Evolutionary conservation across 2,329 filamentous ascomycete species (phyloP), one percentile per base, ranked within the genome.

Genomic region (Elsinoe ampelina): DNA sequence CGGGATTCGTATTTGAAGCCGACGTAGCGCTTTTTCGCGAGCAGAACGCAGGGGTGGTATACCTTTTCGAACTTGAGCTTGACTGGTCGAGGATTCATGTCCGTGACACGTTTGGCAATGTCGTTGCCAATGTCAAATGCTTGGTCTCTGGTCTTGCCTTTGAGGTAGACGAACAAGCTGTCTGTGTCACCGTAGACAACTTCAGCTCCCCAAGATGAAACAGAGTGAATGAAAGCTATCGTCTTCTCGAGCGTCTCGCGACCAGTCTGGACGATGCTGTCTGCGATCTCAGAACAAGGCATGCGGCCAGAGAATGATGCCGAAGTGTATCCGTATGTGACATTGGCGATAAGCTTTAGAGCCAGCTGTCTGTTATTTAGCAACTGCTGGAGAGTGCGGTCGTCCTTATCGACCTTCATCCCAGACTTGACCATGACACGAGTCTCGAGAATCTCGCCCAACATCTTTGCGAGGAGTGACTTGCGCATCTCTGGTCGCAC

Each of bases 41-140:
- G 79, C 3, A 98, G 78, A 0, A 97, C 84, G 67, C 92, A 97
- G 0, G 95, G 93, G 61, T 95, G 87, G 70, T 98, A 98, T 1
- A 98, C 92, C 65, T 98, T 98, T 69, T 98, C 93, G 63, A 98
- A 96, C 68, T 97, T 97, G 61, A 98, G 84, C 71, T 95, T 97
- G 63, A 98, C 77, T 0, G 93, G 93, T 1, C 85, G 82, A 1
- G 93, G 95, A 66, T 96, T 98, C 75, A 87, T 86, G 56, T 89
- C 81, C 0, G 93, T 97, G 58, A 98, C 83, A 12, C 85, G 84
- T 65, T 87, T 82, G 34, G 91, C 86, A 60, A 98, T 98, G 67
- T 97, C 92, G 63, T 91, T 83, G 30, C 93, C 95, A 55, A 98
- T 90, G 56, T 85, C 80, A 70, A 98, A 98, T 0, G 95, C 95